Evolutionary conservation across 108 stramenopile genomes (phyloP).

Genomic region (Cyclotella kingstonii): DNA sequence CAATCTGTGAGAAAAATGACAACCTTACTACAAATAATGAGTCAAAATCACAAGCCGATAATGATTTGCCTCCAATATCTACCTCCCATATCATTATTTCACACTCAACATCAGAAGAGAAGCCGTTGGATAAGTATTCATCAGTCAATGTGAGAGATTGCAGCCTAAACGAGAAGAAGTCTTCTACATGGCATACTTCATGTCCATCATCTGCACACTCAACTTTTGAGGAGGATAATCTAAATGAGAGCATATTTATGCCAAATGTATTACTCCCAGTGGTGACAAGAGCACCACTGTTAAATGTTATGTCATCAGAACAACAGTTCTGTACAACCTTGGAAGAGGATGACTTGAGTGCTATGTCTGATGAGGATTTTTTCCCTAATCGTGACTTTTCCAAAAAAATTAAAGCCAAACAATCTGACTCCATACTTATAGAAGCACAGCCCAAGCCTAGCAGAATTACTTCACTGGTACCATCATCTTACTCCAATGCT

Average conservation of each 20-base stretch:
- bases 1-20: neutral
- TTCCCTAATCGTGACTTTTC: constrained; percentile 26
- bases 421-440: neutral
- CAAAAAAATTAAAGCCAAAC: neutral
- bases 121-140: neutral
- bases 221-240: neutral
- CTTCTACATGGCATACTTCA: too few relatives aligned
- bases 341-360: constrained; percentile 10
- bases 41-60: too few relatives aligned
- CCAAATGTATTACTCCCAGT: constrained; percentile 15
- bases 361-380: constrained; percentile 21
- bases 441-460: too few relatives aligned
- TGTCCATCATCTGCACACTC: too few relatives aligned
- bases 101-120: too few relatives aligned
- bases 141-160: neutral
- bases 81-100: too few relatives aligned
- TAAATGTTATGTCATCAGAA: neutral
- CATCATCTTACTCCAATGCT: neutral
- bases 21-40: too few relatives aligned
- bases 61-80: too few relatives aligned
- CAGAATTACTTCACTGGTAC: neutral
- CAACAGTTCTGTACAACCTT: neutral
- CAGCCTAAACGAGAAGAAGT: too few relatives aligned
- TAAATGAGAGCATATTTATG: constrained; percentile 34
- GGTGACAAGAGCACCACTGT: neutral